Evolutionary conservation across 1,139 yeast species (phyloP).

Genomic region (Hyphopichia fennica): DNA sequence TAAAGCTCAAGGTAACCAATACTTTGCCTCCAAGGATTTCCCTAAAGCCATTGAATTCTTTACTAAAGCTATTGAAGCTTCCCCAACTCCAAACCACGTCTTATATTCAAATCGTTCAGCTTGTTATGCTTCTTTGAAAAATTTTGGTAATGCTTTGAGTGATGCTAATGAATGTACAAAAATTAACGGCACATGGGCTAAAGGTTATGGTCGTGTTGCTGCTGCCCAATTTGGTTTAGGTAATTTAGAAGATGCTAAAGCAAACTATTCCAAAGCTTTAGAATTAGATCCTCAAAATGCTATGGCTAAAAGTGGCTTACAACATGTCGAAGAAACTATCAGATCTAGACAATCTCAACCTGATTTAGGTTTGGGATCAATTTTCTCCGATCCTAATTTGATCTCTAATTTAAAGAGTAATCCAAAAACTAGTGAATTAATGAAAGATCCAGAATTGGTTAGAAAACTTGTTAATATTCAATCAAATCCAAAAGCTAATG

Average conservation of each 20-base stretch:
- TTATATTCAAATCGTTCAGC: constrained; percentile 95
- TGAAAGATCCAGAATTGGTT: constrained; percentile 86
- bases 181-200: constrained; percentile 86
- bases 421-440: constrained; percentile 83
- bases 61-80: constrained; percentile 84
- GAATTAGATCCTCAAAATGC: constrained; percentile 80
- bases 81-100: constrained; percentile 82
- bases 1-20: constrained; percentile 86
- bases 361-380: constrained; percentile 73
- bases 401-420: constrained; percentile 72
- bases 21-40: constrained; percentile 85
- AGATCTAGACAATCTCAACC: constrained; percentile 48
- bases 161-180: constrained; percentile 84
- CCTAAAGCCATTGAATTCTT: constrained; percentile 76
- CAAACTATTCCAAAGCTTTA: constrained; percentile 75
- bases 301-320: constrained; percentile 84
- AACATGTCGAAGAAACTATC: constrained; percentile 63
- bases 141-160: constrained; percentile 69
- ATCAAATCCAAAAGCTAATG: constrained; percentile 72
- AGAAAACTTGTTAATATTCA: constrained; percentile 67
- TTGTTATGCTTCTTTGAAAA: constrained; percentile 74
- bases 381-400: constrained; percentile 80
- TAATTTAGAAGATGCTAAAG: constrained; percentile 66
- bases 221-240: constrained; percentile 91
- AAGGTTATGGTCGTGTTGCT: constrained; percentile 91